Evolutionary conservation across 106 monocot genomes (phyloP).

Genomic region (Amphibolis antarctica): DNA sequence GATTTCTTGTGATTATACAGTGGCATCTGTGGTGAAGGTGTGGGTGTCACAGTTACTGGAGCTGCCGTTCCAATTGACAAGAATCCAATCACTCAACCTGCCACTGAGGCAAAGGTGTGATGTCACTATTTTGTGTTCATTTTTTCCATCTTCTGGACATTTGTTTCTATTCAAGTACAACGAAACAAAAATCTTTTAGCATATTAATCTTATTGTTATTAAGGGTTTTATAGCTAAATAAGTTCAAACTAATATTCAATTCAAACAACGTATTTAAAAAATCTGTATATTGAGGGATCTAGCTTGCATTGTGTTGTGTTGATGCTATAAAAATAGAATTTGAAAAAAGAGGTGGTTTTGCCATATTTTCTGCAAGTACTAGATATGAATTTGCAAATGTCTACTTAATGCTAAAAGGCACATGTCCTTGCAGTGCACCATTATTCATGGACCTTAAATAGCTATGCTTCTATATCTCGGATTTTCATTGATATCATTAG

Average conservation of each 20-base stretch:
- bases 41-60: constrained; percentile 50
- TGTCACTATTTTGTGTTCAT: not conserved
- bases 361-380: too few relatives aligned
- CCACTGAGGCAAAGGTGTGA: constrained; percentile 63
- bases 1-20: constrained; percentile 11
- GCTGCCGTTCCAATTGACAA: constrained; percentile 25
- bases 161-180: not conserved
- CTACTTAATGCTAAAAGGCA: too few relatives aligned
- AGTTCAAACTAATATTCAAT: not conserved
- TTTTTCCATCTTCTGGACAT: not conserved
- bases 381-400: too few relatives aligned
- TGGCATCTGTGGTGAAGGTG: constrained; percentile 52
- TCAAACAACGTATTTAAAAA: not conserved
- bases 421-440: too few relatives aligned
- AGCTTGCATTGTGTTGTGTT: too few relatives aligned
- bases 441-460: too few relatives aligned
- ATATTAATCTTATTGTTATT: not conserved
- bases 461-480: too few relatives aligned
- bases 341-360: too few relatives aligned
- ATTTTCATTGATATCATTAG: too few relatives aligned
- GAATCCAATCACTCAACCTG: constrained; percentile 39
- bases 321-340: too few relatives aligned
- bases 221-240: not conserved
- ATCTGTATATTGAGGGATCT: not conserved
- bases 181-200: not conserved